Evolutionary conservation across 257 asterid genomes (phyloP), one percentile per base, ranked within the genome.

Genomic region (Schizonepeta tenuifolia): DNA sequence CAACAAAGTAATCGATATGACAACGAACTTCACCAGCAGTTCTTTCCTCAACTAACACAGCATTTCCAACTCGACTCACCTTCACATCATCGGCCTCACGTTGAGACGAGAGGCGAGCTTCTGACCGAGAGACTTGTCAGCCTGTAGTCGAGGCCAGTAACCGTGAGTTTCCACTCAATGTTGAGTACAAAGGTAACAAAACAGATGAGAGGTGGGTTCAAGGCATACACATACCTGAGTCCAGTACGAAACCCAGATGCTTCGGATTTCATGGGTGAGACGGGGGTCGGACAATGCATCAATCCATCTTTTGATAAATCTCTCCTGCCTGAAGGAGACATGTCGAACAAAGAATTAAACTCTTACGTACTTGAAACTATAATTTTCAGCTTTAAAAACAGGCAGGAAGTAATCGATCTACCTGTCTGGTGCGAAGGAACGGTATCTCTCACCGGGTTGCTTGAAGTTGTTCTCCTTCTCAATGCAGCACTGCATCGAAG

Each of bases 71-170:
- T 35, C 38, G 21, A 54, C 10, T 74, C 72, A 41, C 24, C 76
- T 85, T 90, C 95, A 90, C 96, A 90, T 86, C 53, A 85, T 74
- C 28, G 93, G 97, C 87, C 82, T 81, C 18, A 86, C 77, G 2
- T 82, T 90, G 64, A 88, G 86, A 59, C 87, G 93, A 60, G 93
- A 82, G 11, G 97, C 91, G 3, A 88, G 76, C 76, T 86, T 88
- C 91, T 84, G 91, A 14, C 97, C 90, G 4, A 88, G 91, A 54
- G 90, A 81, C 75, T 80, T 88, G 79, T 88, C 91, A 9, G 96
- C 91, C 96, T 90, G 84, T 57, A 79, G 47, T 22, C 49, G 43
- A 73, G 21, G n/a, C 31, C 21, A 38, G 71, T 0, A 56, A 17
- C 36, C 15, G 67, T 74, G 31, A 68, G 64, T 35, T 56, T n/a